Percentiles rank a stretch among this genome's conserved stretches.
These are phyloP conservation scores for Jaminaea rosea DNA, from an alignment of 1,284 basidiomycete genomes.

Conservation along the genomic window DNA sequence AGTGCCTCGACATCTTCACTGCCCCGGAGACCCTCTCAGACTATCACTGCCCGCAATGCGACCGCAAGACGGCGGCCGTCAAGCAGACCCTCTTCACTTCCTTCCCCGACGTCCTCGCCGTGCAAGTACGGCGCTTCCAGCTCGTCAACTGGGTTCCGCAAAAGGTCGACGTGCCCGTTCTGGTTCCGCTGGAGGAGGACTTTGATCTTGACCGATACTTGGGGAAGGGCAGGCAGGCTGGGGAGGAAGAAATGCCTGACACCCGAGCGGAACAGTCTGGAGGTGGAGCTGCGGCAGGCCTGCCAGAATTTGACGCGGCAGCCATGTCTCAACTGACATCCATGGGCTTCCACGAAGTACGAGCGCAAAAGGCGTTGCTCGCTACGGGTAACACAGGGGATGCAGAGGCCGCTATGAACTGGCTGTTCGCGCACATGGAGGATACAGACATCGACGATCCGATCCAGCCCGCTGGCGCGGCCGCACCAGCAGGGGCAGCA, in stretches of 20 bases:
- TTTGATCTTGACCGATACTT: conserved; percentile 63
- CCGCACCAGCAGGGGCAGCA: conserved; percentile 10
- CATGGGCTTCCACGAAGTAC: conserved; percentile 40
- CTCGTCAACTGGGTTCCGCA: conserved; percentile 93
- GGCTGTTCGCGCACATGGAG: conserved; percentile 90
- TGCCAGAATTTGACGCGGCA: conserved; percentile 22
- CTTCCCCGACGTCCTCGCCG: conserved; percentile 76
- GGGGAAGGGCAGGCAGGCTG: conserved; percentile 64
- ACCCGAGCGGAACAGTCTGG: conserved; percentile 39
- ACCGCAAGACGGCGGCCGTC: conserved; percentile 59
- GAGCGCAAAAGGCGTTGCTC: conserved; percentile 57
- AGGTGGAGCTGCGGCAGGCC: conserved; percentile 1
- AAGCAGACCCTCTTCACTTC: conserved; percentile 68
- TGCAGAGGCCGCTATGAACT: conserved; percentile 80
- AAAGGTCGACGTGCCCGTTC: conserved; percentile 82
- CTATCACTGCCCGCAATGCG: conserved; percentile 60
- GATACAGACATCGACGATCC: conserved; percentile 84
- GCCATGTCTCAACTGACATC: conserved; percentile 35
- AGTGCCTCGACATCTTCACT: conserved; percentile 63
- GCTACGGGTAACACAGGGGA: conserved; percentile 70
- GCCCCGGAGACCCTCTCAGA: conserved; percentile 65
- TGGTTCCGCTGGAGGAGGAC: conserved; percentile 55
- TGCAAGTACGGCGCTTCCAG: conserved; percentile 92
- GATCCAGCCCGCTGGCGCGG: conserved; percentile 50
- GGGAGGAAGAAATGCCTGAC: conserved; percentile 67